phyloP scores from a whole-genome alignment of 257 asterid genomes.

The Gentiana macrophylla region DNA sequence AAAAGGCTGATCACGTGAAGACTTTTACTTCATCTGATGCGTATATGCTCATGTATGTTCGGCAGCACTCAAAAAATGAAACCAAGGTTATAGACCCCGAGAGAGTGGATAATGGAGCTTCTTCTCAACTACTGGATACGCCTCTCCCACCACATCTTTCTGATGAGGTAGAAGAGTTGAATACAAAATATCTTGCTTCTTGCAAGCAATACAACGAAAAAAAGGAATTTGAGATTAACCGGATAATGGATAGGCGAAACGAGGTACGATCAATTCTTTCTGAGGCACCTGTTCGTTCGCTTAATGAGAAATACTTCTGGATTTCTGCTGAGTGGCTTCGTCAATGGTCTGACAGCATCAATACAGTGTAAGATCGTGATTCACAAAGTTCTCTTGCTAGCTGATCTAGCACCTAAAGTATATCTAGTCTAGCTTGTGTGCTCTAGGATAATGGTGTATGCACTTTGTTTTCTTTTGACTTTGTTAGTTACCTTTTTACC shows the following conservation, averaged over 20 bases:
- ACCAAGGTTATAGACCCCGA: slow-evolving; percentile 14
- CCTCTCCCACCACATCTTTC: slow-evolving; percentile 63
- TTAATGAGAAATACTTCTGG: slow-evolving; percentile 65
- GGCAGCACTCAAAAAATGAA: slow-evolving; percentile 29
- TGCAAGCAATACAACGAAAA: slow-evolving; percentile 61
- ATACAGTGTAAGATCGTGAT: slow-evolving; percentile 46
- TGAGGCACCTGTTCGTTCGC: slow-evolving; percentile 69
- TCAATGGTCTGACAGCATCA: slow-evolving; percentile 82
- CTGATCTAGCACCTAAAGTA: background rate
- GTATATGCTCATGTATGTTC: slow-evolving; percentile 89
- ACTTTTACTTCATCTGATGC: slow-evolving; percentile 87
- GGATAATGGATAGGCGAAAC: slow-evolving; percentile 54
- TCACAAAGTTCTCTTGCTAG: slow-evolving; percentile 4
- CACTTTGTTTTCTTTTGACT: background rate
- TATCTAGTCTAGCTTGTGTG: background rate
- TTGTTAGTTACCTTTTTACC: background rate
- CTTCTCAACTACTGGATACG: slow-evolving; percentile 22
- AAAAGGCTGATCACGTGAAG: slow-evolving; percentile 32
- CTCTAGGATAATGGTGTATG: too few relatives aligned
- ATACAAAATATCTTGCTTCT: slow-evolving; percentile 40
- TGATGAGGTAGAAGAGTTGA: slow-evolving; percentile 50
- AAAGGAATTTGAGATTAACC: slow-evolving; percentile 48
- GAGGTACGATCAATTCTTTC: slow-evolving; percentile 85
- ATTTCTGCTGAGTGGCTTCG: slow-evolving; percentile 94
- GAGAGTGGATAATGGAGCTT: slow-evolving; percentile 29